Base-by-base conservation (phyloP, 306 rosid genomes). In the Rosa multiflora region DNA sequence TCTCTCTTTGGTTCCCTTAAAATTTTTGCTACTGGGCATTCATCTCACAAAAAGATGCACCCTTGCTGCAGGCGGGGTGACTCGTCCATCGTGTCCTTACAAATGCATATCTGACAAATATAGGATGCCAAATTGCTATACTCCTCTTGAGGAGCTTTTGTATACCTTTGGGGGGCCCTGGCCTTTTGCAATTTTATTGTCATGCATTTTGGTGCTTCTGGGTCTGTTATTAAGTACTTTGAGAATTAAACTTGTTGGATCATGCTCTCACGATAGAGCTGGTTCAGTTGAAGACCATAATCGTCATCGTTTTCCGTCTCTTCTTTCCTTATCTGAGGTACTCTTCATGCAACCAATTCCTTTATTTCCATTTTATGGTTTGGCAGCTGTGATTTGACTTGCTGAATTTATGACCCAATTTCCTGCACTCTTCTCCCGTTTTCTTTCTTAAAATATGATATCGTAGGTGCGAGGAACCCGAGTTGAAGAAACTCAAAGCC, bases 251-350 rank as follows among this genome's bases (percentile, higher is more conserved):
- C 85, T 89, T 79, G 90, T 92, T 72, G 97, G 97, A 73, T 85
- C 94, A 77, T 85, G 91, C 74, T 85, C 91, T 79, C 92, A 85
- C 80, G 88, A 80, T 74, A 83, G 88, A 77, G 84, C 86, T 44
- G 88, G 87, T 89, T 87, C 95, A 76, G 84, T 89, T 83, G 97
- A 92, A 84, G 89, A 85, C 80, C 97, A 81, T 56, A 82, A 83
- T 80, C 91, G 83, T 77, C 89, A 77, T 76, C 92, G 83, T 82
- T 95, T 88, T 73, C 99, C 99, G 0, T 86, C 88, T 83, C 95
- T 94, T 82, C 99, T 95, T 85, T 95, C 99, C 77, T 89, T 95
- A 55, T 92, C 97, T 51, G 98, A 95, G 99, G 99, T 95, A 67
- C 76, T 68, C 72, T 81, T 75, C 70, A 74, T 67, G 70, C 43